A percentile compares a stretch with the other conserved stretches of the same genome.
These are phyloP conservation scores for Lojkania enalia DNA, from an alignment of 2,329 filamentous ascomycete species.

Conservation along the genomic window DNA sequence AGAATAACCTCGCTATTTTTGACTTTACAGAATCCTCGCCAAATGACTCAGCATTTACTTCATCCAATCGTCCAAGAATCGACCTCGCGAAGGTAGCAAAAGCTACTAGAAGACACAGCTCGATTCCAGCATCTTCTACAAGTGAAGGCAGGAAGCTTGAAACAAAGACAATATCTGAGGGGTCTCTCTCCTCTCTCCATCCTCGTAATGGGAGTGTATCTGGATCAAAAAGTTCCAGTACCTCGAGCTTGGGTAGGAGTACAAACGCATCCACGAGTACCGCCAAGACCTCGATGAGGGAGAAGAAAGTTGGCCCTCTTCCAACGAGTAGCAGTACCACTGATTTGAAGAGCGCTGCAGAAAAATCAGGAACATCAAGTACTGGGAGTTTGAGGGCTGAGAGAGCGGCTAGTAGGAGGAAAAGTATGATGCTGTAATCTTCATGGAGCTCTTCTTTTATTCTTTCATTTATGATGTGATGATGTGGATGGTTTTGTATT, in stretches of 20 bases:
- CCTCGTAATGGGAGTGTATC: constrained; percentile 31
- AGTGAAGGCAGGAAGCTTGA: constrained; percentile 18
- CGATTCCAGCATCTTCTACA: constrained; percentile 24
- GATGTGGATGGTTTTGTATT: too few relatives aligned
- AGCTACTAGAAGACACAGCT: constrained; percentile 38
- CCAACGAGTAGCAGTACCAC: constrained; percentile 15
- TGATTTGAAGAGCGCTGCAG: constrained; percentile 17
- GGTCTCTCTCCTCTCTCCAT: constrained; percentile 26
- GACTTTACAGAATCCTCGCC: constrained; percentile 43
- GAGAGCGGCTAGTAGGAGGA: constrained; percentile 44
- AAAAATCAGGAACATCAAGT: neutral
- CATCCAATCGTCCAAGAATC: constrained; percentile 26
- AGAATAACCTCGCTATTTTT: constrained; percentile 33
- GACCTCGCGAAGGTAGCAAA: constrained; percentile 35
- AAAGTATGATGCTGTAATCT: constrained; percentile 49
- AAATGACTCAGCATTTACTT: too few relatives aligned
- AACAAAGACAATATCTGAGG: constrained; percentile 16
- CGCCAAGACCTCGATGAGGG: constrained; percentile 20
- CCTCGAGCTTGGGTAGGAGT: constrained; percentile 21
- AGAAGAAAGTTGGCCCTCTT: constrained; percentile 17
- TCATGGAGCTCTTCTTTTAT: too few relatives aligned
- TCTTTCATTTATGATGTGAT: too few relatives aligned
- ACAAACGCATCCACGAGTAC: constrained; percentile 10
- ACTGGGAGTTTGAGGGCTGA: constrained; percentile 35
- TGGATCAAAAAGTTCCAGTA: constrained; percentile 20